Conservation (phyloP, 163 green algal genomes). For the Smithsoniella earleae region DNA sequence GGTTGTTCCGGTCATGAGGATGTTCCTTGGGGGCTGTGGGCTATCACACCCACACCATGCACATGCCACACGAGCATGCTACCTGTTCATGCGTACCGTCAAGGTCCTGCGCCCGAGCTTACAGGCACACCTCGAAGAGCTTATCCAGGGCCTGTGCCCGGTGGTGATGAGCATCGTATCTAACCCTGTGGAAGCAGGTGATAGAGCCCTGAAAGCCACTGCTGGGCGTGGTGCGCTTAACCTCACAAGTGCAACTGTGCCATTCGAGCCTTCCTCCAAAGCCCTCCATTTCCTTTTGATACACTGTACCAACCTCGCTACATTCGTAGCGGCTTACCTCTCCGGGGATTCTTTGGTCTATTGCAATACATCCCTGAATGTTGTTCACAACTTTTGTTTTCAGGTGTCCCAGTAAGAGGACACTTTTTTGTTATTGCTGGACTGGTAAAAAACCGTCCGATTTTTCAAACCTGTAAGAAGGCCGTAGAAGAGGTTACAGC, state of each 20-base stretch:
- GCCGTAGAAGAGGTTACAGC: neutral
- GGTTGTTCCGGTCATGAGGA: neutral
- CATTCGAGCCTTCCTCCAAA: neutral
- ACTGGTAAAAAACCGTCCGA: neutral
- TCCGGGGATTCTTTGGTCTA: neutral
- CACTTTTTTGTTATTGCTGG: no score
- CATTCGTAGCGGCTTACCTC: neutral
- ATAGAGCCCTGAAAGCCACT: neutral
- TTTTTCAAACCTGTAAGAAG: neutral
- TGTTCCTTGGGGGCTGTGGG: constrained; percentile 6
- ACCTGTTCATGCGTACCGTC: constrained; percentile 79
- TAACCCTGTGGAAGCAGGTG: constrained; percentile 32
- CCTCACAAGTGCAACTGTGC: neutral
- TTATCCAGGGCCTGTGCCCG: neutral
- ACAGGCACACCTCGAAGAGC: constrained; percentile 49
- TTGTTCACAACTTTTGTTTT: no score
- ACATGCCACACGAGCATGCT: constrained; percentile 60
- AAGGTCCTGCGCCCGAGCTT: constrained; percentile 61
- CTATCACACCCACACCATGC: constrained; percentile 14
- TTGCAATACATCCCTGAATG: neutral
- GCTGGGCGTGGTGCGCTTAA: neutral
- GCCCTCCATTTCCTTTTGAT: neutral
- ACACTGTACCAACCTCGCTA: neutral
- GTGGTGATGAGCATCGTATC: constrained; percentile 41
- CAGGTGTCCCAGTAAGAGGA: no score